phyloP scores from a whole-genome alignment of 768 basidiomycete genomes.

The Xanthoconium stramineum region DNA sequence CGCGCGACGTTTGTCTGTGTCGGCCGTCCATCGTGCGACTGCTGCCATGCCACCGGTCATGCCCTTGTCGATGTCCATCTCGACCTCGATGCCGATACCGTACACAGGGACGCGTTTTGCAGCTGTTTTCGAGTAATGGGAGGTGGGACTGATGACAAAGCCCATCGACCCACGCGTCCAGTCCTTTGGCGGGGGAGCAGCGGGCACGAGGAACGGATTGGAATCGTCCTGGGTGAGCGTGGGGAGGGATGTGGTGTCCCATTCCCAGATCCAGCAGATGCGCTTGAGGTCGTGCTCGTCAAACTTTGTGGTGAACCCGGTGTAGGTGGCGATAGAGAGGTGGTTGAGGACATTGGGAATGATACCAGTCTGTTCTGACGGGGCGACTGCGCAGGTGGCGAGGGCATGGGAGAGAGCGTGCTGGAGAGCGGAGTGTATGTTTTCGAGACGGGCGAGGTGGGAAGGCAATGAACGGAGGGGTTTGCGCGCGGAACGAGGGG shows the following conservation, averaged over 20 bases:
- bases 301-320: constrained; percentile 63
- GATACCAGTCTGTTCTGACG: constrained; percentile 70
- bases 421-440: constrained; percentile 67
- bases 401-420: constrained; percentile 84
- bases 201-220: constrained; percentile 66
- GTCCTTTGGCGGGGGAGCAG: constrained; percentile 43
- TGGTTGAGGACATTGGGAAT: constrained; percentile 79
- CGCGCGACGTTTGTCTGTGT: constrained; percentile 55
- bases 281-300: constrained; percentile 66
- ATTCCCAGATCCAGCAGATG: constrained; percentile 89
- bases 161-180: constrained; percentile 85
- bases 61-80: constrained; percentile 79
- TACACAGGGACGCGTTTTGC: constrained; percentile 74
- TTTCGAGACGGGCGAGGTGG: constrained; percentile 59
- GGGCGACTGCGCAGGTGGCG: constrained; percentile 77
- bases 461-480: constrained; percentile 42
- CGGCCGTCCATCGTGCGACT: constrained; percentile 83
- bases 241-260: constrained; percentile 57
- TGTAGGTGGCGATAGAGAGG: constrained; percentile 63
- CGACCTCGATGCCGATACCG: constrained; percentile 84
- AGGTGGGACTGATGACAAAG: constrained; percentile 66
- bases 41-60: constrained; percentile 85
- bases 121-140: constrained; percentile 63
- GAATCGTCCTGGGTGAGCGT: constrained; percentile 47
- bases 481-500: constrained; percentile 43